Base-by-base conservation (phyloP, 2,329 filamentous ascomycete species). In the Fusarium sp. region DNA sequence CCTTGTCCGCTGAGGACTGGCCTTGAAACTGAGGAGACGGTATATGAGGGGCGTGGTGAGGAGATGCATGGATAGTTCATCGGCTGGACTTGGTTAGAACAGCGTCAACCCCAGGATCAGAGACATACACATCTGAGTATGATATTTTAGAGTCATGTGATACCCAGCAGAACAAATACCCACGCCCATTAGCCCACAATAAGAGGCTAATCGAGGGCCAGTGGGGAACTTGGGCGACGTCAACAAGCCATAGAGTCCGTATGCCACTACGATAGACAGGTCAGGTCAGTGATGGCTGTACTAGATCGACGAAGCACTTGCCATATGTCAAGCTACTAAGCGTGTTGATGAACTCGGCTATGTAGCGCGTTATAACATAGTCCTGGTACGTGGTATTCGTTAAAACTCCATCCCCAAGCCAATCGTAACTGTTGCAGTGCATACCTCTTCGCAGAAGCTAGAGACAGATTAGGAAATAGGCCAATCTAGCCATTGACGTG, bases 271-370 rank as follows among this genome's bases (percentile, higher is more conserved):
- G 7, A 21, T 36, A 19, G 68, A 25, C 4, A n/a, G 9, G 37
- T 48, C 4, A n/a, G 9, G 37, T 48, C 21, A 56, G 27, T 53
- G 33, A 17, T 6, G 25, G 15, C 17, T 6, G 33, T 14, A 6
- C 1, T 31, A 3, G 3, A 4, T 19, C 13, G 1, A 2, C 1
- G 4, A 3, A 1, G 3, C 9, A 65, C 72, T 11, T 11, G 73
- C 72, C 70, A 46, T 74, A 80, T 4, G 73, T 62, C 1, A 77
- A 57, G 49, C 77, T 80, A 51, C 77, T 79, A 2, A 79, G 57
- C 1, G 77, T 79, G 54, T 80, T 80, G 61, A 79, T 74, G 33
- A 80, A 79, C 44, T 80, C 78, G 6, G 76, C 78, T 17, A 79
- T 68, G 29, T 77, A 79, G 17, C 75, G 68, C 9, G 78, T 79